These are phyloP conservation scores for Sphaceloma murrayae DNA, from an alignment of 2,329 filamentous ascomycete genomes.

Conservation along the genomic window DNA sequence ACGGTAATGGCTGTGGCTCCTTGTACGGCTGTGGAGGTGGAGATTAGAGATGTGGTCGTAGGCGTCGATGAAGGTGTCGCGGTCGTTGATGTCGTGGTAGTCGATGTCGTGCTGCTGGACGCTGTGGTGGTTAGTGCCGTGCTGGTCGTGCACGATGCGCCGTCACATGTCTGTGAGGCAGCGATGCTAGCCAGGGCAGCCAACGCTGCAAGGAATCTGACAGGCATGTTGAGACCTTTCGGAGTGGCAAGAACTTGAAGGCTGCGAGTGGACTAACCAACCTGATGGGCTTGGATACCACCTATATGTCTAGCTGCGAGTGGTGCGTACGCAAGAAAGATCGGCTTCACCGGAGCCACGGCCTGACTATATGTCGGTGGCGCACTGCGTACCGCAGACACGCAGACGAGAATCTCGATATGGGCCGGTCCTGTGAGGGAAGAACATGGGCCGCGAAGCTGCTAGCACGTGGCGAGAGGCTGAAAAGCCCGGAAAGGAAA, in stretches of 20 bases:
- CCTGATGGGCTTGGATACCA: no score
- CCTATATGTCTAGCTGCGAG: no score
- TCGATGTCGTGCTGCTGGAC: not conserved
- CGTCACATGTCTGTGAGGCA: not conserved
- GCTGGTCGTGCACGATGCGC: not conserved
- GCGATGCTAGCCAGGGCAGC: no score
- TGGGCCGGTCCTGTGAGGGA: not conserved
- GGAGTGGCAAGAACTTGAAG: no score
- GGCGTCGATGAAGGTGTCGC: slow-evolving; percentile 5
- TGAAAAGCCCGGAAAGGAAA: not conserved
- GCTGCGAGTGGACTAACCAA: no score
- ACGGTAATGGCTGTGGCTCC: slow-evolving; percentile 33
- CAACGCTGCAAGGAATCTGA: no score
- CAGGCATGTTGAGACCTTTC: no score
- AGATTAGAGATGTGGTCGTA: slow-evolving; percentile 15
- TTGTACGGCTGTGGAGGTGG: slow-evolving; percentile 16
- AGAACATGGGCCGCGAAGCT: not conserved
- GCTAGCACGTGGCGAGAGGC: slow-evolving; percentile 8
- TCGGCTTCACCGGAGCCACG: slow-evolving; percentile 8
- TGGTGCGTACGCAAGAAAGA: no score
- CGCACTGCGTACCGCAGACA: not conserved
- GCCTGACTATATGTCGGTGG: not conserved
- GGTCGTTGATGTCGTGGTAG: not conserved
- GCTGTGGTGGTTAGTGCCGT: not conserved
- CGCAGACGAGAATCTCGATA: not conserved